A percentile compares a stretch with the other conserved stretches of the same genome.
phyloP scores from a whole-genome alignment of 1,284 basidiomycete species.

The Apiotrichum domesticum region DNA sequence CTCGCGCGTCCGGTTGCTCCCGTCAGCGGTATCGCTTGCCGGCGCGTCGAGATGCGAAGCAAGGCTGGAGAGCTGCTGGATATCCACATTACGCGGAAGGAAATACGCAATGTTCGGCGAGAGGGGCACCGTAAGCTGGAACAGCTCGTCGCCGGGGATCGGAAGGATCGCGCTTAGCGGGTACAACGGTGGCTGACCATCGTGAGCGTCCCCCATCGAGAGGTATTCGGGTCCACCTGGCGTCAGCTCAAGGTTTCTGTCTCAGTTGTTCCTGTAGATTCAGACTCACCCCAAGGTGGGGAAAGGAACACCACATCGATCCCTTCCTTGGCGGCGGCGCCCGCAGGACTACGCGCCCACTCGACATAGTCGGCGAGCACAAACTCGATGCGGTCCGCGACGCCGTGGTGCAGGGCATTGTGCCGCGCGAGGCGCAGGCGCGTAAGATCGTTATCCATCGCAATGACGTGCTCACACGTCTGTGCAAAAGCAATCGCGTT shows the following conservation, averaged over 20 bases:
- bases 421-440: slow-evolving; percentile 81
- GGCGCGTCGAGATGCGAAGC: slow-evolving; percentile 13
- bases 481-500: slow-evolving; percentile 96
- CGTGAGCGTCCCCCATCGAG: slow-evolving; percentile 7
- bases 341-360: slow-evolving; percentile 60
- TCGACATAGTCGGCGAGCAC: slow-evolving; percentile 78
- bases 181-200: slow-evolving; percentile 52
- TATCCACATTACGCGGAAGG: slow-evolving; percentile 73
- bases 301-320: slow-evolving; percentile 87
- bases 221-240: slow-evolving; percentile 30
- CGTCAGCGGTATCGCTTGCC: slow-evolving; percentile 3
- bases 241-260: neutral
- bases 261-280: no score
- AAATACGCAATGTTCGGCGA: slow-evolving; percentile 82
- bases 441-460: slow-evolving; percentile 77
- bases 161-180: slow-evolving; percentile 68
- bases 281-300: slow-evolving; percentile 81
- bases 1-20: slow-evolving; percentile 21
- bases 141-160: slow-evolving; percentile 72
- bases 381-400: slow-evolving; percentile 89
- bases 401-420: slow-evolving; percentile 88
- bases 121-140: slow-evolving; percentile 59
- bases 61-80: slow-evolving; percentile 66
- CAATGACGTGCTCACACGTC: slow-evolving; percentile 89
- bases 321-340: slow-evolving; percentile 38